Base-by-base conservation (phyloP, 2,329 filamentous ascomycete species). In the Botrytis medusae region DNA sequence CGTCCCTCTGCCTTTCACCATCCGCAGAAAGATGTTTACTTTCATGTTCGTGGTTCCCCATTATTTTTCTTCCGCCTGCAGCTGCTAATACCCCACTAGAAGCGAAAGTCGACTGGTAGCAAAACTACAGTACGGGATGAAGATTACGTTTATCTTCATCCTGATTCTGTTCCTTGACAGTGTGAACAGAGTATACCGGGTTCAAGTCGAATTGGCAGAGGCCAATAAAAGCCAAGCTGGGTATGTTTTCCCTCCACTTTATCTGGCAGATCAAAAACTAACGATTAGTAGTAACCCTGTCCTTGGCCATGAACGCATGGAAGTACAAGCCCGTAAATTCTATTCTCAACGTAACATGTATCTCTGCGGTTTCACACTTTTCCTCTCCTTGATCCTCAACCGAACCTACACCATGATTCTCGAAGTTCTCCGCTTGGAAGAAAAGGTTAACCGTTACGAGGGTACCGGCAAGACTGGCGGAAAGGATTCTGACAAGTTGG, bases 281-380 rank as follows among this genome's bases (percentile, higher is more conserved):
- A 82, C 76, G 71, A 34, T 16, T 67, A 75, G 84, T 73, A 84
- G 92, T 81, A 86, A 87, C 73, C 89, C 91, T 69, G 90, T 95
- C 74, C 90, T 98, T 80, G 95, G 96, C 76, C 92, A 93, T 82
- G 96, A 98, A 83, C 95, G 96, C 77, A 94, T 97, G 89, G 96
- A 99, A 85, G 95, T 98, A 70, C 96, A 99, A 85, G 95, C 96
- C 77, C 94, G 96, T 88, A 99, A 99, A 86, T 99, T 99, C 88
- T 99, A 99, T 89, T 97, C 95, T 75, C 95, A 99, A 87, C 95
- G 96, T 84, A 99, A 99, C 90, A 99, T 99, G 96, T 99, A 99
- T 86, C 94, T 99, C 75, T 98, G 96, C 84, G 96, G 96, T 79
- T 99, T 99, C 88, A 99, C 96, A 8, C 92, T 99, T 76, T 98